Base-by-base conservation (phyloP, 768 basidiomycete genomes). In the Trametes punicea region DNA sequence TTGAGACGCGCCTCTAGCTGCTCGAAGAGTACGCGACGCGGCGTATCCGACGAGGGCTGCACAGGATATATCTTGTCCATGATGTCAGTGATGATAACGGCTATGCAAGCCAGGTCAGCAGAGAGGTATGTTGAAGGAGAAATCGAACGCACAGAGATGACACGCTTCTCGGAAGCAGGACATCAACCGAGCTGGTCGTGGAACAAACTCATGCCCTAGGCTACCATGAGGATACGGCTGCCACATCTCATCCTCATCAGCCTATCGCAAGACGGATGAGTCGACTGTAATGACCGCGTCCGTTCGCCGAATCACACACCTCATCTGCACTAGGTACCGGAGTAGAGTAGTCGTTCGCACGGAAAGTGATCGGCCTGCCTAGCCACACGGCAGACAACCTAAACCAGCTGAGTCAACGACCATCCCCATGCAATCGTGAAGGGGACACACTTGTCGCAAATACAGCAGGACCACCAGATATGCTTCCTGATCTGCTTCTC, bases 381-480 rank as follows among this genome's bases (percentile, higher is more conserved):
- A 90, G 84, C 70, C 88, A 91, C 29, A 87, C 76, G 21, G 86
- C 87, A 3, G 83, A 82, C 67, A 87, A 82, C 66, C 88, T 86
- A 56, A 52, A 11, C 7, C 20, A 11, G 5, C 23, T 15, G 7
- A 25, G 26, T 23, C 20, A 42, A 40, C 39, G 46, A 51, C 51
- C 33, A 38, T 21, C 27, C 20, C n/a, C n/a, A n/a, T n/a, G n/a
- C n/a, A n/a, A n/a, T n/a, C n/a, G n/a, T n/a, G n/a, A n/a, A n/a
- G n/a, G n/a, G 47, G 26, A 55, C 79, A 29, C 60, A 88, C 87
- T 85, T 80, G 63, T 92, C 88, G 39, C 82, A 81, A 39, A 85
- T 72, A 62, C 81, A 79, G 65, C 88, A 90, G 15, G 79, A 76
- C 86, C 87, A 90, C 89, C 89, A 92, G 39, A 90, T 85, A 61